These are phyloP conservation scores for Heteromeles arbutifolia DNA, from an alignment of 306 rosid species.

Conservation along the genomic window DNA sequence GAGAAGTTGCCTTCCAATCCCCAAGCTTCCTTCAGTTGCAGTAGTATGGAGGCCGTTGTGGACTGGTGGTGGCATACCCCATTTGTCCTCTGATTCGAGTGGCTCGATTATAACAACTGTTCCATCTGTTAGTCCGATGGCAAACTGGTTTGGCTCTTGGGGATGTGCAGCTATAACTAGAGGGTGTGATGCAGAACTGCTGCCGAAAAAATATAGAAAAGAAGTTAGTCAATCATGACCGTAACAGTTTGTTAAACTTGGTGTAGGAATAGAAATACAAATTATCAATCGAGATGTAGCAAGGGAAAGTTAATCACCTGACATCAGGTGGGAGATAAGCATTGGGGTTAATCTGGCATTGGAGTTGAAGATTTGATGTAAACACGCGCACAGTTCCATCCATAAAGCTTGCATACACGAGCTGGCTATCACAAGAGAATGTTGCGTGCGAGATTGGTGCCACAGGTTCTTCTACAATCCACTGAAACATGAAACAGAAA, in stretches of 20 bases:
- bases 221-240: neutral
- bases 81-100: slow-evolving; percentile 61
- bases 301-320: slow-evolving; percentile 37
- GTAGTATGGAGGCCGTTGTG: slow-evolving; percentile 47
- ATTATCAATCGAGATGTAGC: neutral
- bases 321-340: slow-evolving; percentile 61
- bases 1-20: neutral
- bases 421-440: slow-evolving; percentile 83
- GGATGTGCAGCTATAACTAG: slow-evolving; percentile 75
- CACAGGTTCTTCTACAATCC: slow-evolving; percentile 59
- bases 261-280: neutral
- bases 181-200: slow-evolving; percentile 49
- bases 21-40: slow-evolving; percentile 18
- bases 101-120: slow-evolving; percentile 77
- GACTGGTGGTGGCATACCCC: slow-evolving; percentile 62
- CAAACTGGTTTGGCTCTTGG: slow-evolving; percentile 77
- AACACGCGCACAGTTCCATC: slow-evolving; percentile 65
- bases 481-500: slow-evolving; percentile 39
- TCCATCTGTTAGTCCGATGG: slow-evolving; percentile 80
- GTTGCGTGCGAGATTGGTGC: slow-evolving; percentile 76
- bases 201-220: neutral
- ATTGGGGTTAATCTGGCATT: slow-evolving; percentile 70
- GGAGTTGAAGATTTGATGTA: slow-evolving; percentile 54
- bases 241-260: neutral
- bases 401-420: slow-evolving; percentile 63